Base-by-base conservation (phyloP, 2,329 filamentous ascomycete species). In the Balansia obtecta region DNA sequence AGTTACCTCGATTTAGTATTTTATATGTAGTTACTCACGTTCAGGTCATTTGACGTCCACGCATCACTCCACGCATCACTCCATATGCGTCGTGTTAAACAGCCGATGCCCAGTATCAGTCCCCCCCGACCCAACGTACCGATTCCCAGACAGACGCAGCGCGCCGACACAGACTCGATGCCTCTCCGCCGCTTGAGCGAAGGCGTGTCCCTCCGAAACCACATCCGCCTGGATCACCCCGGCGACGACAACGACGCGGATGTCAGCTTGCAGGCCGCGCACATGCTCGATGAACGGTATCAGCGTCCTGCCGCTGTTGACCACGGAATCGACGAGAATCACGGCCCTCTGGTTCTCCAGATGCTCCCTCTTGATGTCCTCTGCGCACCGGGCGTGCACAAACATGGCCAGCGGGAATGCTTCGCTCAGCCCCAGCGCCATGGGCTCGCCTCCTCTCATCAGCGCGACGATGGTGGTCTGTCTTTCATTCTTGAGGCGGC, bases 361-460 rank as follows among this genome's bases (percentile, higher is more conserved):
- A 55, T 78, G 70, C 1, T 70, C 40, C 0, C 32, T 2, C 43
- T 62, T 62, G 40, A 83, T 55, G 37, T 82, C 71, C 0, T 58
- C 49, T 0, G 69, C 61, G 3, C 46, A 5, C 1, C 55, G 59
- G 2, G 68, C 68, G 49, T 81, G 77, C 1, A 79, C 45, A 48
- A 81, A 79, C 58, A 65, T 70, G 4, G 78, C 76, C 0, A 51
- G 52, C 0, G 73, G 74, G 5, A 84, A 72, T 0, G 65, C 74
- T 0, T 78, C 68, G 54, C 62, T 76, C 44, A 85, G 66, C 0
- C 79, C 79, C 1, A 73, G 60, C 0, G 80, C 80, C 74, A 85
- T 79, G 0, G 79, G 69, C 54, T 82, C 78, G 9, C 79, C 80
- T 2, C 75, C 78, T 9, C 78, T 75, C 79, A 84, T 83, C n/a